Conservation (phyloP, 78 protist genomes). For the Isochrysis galbana region DNA sequence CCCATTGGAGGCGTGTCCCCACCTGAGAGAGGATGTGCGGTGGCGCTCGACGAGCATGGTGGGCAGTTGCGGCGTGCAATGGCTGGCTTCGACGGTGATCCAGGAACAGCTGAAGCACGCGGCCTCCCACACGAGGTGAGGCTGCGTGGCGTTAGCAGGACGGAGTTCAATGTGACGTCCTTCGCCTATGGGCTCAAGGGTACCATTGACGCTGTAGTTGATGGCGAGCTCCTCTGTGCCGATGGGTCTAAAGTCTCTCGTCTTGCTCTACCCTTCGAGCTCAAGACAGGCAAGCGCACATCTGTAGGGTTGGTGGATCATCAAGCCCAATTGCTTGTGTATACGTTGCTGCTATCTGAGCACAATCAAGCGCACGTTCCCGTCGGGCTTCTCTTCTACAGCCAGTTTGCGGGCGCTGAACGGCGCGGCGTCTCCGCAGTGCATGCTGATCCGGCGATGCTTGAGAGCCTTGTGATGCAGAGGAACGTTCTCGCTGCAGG, state of each 20-base stretch:
- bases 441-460: not conserved
- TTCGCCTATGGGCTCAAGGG: not conserved
- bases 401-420: not conserved
- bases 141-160: not conserved
- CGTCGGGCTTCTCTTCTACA: no score
- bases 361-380: no score
- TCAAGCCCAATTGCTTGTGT: no score
- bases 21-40: no score
- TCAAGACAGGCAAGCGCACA: not conserved
- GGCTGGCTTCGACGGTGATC: no score
- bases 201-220: not conserved
- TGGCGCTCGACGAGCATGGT: no score
- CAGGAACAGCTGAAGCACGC: no score
- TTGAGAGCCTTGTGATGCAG: not conserved
- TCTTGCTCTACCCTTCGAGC: constrained; percentile 3
- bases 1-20: no score
- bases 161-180: not conserved
- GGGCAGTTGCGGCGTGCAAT: no score
- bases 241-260: not conserved
- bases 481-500: not conserved
- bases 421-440: not conserved
- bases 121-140: not conserved
- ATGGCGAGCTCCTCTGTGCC: not conserved
- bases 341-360: no score
- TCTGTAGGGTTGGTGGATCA: not conserved